A percentile compares a stretch with the other conserved stretches of the same genome.
Evolutionary conservation across 345 rosid genomes (phyloP).

Genomic region (Linum tenue): DNA sequence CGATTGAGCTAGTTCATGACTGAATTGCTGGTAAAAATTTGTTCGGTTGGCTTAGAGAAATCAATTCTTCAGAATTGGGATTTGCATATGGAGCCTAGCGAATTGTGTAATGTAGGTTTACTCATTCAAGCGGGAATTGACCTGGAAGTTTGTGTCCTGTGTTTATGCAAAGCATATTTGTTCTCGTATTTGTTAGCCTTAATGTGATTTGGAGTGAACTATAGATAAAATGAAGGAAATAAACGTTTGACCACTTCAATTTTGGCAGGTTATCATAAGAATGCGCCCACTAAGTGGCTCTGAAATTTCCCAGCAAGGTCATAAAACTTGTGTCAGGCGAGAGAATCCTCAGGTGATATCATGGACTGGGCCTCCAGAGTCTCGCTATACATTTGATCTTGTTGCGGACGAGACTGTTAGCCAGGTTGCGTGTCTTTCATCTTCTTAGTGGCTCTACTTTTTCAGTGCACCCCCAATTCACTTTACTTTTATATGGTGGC

Average conservation of each 20-base stretch:
- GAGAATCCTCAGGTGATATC: constrained; percentile 76
- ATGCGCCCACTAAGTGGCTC: constrained; percentile 74
- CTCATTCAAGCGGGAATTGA: not conserved
- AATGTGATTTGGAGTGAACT: not conserved
- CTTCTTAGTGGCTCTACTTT: not conserved
- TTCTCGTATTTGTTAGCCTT: not conserved
- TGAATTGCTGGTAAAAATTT: too few relatives aligned
- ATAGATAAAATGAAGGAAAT: not conserved
- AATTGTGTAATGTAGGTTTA: too few relatives aligned
- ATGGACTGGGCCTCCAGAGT: constrained; percentile 89
- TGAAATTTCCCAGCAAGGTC: constrained; percentile 77
- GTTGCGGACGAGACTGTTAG: constrained; percentile 85
- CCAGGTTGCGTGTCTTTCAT: constrained; percentile 41
- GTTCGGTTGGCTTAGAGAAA: too few relatives aligned
- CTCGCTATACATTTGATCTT: constrained; percentile 83
- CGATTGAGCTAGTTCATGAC: too few relatives aligned
- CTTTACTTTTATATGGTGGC: constrained; percentile 6
- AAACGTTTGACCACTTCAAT: not conserved
- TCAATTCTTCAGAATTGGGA: too few relatives aligned
- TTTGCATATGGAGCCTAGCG: too few relatives aligned
- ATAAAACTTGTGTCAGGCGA: constrained; percentile 66
- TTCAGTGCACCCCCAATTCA: not conserved
- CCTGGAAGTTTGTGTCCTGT: not conserved
- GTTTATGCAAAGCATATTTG: not conserved
- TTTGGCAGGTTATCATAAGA: constrained; percentile 71